Conservation (phyloP, 305 asterid species). For the Solanum hybrid region DNA sequence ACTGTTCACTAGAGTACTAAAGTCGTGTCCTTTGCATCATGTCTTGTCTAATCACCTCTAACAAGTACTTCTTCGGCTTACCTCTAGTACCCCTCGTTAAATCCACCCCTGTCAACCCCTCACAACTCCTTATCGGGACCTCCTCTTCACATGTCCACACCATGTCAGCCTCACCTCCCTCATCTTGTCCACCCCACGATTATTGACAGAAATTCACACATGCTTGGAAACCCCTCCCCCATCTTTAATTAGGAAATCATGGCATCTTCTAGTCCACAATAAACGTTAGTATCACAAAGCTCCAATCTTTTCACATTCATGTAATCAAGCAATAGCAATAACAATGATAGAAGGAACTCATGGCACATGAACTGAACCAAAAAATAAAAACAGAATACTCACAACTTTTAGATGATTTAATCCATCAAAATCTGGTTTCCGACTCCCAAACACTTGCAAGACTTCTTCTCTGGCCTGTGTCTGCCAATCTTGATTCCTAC, state of each 20-base stretch:
- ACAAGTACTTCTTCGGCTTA: not conserved
- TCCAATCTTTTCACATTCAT: not conserved
- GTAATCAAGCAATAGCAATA: not conserved
- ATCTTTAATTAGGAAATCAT: not conserved
- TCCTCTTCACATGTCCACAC: not conserved
- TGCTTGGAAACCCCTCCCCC: not conserved
- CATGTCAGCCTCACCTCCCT: not conserved
- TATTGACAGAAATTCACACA: not conserved
- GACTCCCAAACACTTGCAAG: slow-evolving; percentile 2
- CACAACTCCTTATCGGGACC: not conserved
- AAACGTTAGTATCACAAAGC: not conserved
- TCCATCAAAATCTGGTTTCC: slow-evolving; percentile 1
- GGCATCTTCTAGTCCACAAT: not conserved
- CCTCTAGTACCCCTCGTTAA: not conserved
- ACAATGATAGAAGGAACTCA: not conserved
- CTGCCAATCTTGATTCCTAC: slow-evolving; percentile 9
- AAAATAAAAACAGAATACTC: not conserved
- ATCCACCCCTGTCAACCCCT: not conserved
- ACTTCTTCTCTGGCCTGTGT: slow-evolving; percentile 6
- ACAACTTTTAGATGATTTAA: slow-evolving; percentile 3
- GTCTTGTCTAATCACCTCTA: not conserved
- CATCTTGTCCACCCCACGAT: not conserved
- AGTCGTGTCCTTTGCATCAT: not conserved
- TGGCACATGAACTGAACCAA: not conserved
- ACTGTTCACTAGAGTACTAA: not conserved